These are phyloP conservation scores for Fusarium torulosum DNA, from an alignment of 2,329 filamentous ascomycete species.

Conservation along the genomic window DNA sequence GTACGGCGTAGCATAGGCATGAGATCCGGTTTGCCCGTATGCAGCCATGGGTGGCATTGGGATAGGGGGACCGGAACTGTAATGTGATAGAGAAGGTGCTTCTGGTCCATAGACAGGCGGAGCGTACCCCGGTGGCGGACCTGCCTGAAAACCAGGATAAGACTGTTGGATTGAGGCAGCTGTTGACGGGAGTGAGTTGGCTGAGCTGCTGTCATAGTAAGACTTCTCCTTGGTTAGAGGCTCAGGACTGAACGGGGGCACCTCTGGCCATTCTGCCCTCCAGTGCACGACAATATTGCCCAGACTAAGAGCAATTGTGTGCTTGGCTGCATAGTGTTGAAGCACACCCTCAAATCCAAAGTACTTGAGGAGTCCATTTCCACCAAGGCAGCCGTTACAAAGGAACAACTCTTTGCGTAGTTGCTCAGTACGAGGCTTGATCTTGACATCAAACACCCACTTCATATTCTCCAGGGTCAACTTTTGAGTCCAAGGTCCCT, in stretches of 20 bases:
- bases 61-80: constrained; percentile 17
- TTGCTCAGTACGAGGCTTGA: constrained; percentile 76
- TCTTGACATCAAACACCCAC: constrained; percentile 83
- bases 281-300: constrained; percentile 82
- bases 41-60: constrained; percentile 12
- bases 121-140: constrained; percentile 27
- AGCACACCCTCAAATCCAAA: constrained; percentile 84
- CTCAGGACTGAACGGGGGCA: constrained; percentile 77
- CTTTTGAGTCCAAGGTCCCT: constrained; percentile 69
- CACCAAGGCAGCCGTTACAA: constrained; percentile 71
- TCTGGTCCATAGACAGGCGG: constrained; percentile 33
- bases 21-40: constrained; percentile 22
- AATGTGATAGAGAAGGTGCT: constrained; percentile 11
- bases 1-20: constrained; percentile 29
- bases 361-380: constrained; percentile 70
- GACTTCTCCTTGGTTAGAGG: constrained; percentile 56
- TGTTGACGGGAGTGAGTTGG: constrained; percentile 6
- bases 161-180: constrained; percentile 8
- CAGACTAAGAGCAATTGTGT: constrained; percentile 76
- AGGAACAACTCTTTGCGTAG: constrained; percentile 80
- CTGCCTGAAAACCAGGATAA: constrained; percentile 28
- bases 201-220: constrained; percentile 26
- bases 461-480: constrained; percentile 88
- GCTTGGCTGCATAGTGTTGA: constrained; percentile 87
- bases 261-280: constrained; percentile 83